These are phyloP conservation scores for Rhinocladiella similis DNA, from an alignment of 2,329 filamentous ascomycete species.

Conservation along the genomic window DNA sequence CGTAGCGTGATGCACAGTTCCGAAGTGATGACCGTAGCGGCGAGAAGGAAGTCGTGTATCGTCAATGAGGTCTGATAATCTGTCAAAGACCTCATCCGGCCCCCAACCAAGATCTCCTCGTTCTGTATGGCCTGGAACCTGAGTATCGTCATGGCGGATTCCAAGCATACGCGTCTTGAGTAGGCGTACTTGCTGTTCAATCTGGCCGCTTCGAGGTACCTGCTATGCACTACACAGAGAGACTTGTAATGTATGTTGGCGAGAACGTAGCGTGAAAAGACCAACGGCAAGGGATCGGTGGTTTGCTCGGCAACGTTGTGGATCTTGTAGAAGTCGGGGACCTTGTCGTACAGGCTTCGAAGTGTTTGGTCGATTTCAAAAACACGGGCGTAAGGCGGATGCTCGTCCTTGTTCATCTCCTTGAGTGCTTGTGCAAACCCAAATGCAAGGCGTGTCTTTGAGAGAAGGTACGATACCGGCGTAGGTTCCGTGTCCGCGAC, in stretches of 20 bases:
- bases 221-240: slow-evolving; percentile 82
- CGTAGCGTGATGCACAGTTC: slow-evolving; percentile 54
- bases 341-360: slow-evolving; percentile 58
- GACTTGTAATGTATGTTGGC: slow-evolving; percentile 86
- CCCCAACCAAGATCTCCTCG: slow-evolving; percentile 68
- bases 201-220: slow-evolving; percentile 73
- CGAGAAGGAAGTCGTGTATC: slow-evolving; percentile 80
- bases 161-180: slow-evolving; percentile 79
- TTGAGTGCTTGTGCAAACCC: slow-evolving; percentile 46
- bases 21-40: slow-evolving; percentile 78
- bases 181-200: slow-evolving; percentile 78
- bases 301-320: slow-evolving; percentile 60
- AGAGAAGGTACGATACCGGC: slow-evolving; percentile 12
- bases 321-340: slow-evolving; percentile 77
- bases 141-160: slow-evolving; percentile 79
- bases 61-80: slow-evolving; percentile 81
- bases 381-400: slow-evolving; percentile 51
- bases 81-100: slow-evolving; percentile 70
- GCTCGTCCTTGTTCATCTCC: slow-evolving; percentile 34
- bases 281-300: slow-evolving; percentile 54
- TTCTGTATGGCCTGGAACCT: slow-evolving; percentile 74
- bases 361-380: slow-evolving; percentile 60
- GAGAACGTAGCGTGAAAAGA: slow-evolving; percentile 80
- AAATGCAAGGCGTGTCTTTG: slow-evolving; percentile 27
- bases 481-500: slow-evolving; percentile 29